Evolutionary conservation across 129 eudicot species (phyloP).

Genomic region (Mikania micrantha): DNA sequence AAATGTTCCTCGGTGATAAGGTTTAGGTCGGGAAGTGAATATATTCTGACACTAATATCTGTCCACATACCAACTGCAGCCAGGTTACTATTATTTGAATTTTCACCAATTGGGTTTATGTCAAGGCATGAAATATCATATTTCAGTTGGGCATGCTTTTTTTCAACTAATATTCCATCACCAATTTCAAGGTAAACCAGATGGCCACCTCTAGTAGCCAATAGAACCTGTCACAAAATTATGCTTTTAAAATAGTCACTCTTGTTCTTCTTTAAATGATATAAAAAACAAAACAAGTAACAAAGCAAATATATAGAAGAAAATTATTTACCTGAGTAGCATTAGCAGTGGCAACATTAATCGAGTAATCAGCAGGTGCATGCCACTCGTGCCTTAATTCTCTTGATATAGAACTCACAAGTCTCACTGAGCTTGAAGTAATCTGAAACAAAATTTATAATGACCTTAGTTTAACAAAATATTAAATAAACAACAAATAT

Average conservation of each 20-base stretch:
- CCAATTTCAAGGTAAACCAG: conserved; percentile 90
- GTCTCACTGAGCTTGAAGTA: conserved; percentile 82
- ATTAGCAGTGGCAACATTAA: conserved; percentile 97
- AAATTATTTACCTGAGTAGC: conserved; percentile 63
- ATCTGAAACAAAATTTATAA: conserved; percentile 41
- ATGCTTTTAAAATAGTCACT: background rate
- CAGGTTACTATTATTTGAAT: conserved; percentile 65
- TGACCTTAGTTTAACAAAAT: background rate
- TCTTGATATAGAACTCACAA: conserved; percentile 74
- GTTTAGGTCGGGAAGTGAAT: conserved; percentile 86
- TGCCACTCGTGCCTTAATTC: conserved; percentile 79
- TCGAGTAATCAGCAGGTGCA: conserved; percentile 74
- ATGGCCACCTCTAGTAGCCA: conserved; percentile 98
- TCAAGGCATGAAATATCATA: conserved; percentile 92
- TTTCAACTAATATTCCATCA: conserved; percentile 68
- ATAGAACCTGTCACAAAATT: conserved; percentile 46
- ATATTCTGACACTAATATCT: conserved; percentile 76
- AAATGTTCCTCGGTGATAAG: conserved; percentile 70
- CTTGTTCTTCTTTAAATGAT: background rate
- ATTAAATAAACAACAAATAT: background rate
- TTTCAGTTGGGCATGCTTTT: conserved; percentile 63
- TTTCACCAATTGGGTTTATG: conserved; percentile 87
- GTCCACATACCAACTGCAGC: conserved; percentile 99
- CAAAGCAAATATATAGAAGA: background rate
- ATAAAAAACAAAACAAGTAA: background rate